Evolutionary conservation across 176 grass and related monocot species (phyloP).

Genomic region (Puya raimondii): DNA sequence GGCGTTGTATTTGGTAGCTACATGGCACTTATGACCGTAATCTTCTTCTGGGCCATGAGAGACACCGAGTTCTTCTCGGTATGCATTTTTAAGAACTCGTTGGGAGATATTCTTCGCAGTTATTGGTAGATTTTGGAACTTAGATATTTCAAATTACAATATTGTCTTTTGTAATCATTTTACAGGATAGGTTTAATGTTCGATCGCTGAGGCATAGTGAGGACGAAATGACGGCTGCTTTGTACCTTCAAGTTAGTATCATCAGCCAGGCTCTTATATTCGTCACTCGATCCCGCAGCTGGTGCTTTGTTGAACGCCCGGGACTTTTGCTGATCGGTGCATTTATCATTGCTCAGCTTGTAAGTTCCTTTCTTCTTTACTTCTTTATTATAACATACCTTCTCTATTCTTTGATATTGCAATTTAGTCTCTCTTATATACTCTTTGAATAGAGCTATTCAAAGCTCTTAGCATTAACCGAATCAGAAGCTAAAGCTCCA

Average conservation of each 20-base stretch:
- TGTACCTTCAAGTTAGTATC: constrained; percentile 98
- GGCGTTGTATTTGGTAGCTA: constrained; percentile 83
- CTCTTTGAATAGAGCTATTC: neutral
- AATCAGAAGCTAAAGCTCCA: no score
- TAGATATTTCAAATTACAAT: neutral
- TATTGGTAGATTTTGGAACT: neutral
- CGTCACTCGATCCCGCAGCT: constrained; percentile 69
- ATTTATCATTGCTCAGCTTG: constrained; percentile 79
- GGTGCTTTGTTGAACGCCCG: constrained; percentile 53
- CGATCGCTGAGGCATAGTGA: constrained; percentile 26
- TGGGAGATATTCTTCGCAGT: neutral
- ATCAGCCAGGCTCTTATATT: constrained; percentile 99
- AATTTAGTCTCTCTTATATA: neutral
- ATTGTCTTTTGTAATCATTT: neutral
- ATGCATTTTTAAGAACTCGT: neutral
- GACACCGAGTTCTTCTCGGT: constrained; percentile 84
- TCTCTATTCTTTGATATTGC: neutral
- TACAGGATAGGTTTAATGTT: constrained; percentile 60
- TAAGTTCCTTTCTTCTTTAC: constrained; percentile 26
- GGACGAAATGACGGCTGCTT: constrained; percentile 72
- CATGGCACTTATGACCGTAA: constrained; percentile 77
- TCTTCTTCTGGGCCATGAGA: constrained; percentile 91
- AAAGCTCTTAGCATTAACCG: neutral
- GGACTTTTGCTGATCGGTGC: constrained; percentile 49
- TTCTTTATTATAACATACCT: neutral